These are phyloP conservation scores for Apiotrichum mycotoxinovorans DNA, from an alignment of 1,284 basidiomycete genomes.

Conservation along the genomic window DNA sequence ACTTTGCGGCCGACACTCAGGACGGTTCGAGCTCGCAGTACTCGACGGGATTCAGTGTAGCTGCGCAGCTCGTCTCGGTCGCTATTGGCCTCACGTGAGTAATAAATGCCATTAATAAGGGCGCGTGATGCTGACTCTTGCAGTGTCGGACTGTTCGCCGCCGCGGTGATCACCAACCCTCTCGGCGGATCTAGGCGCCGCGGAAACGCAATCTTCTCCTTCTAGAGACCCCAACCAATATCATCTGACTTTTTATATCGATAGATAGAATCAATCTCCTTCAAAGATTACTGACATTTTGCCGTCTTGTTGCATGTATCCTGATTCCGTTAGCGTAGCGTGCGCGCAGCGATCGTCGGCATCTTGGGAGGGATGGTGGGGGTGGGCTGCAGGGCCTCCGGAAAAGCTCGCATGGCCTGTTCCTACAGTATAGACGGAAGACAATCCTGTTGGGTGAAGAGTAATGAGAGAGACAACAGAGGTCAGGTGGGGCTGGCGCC, in stretches of 20 bases:
- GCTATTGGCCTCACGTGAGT: conserved; percentile 53
- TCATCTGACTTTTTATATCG: background rate
- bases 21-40: conserved; percentile 47
- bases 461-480: too few relatives aligned
- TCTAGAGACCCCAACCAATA: conserved; percentile 24
- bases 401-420: too few relatives aligned
- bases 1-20: conserved; percentile 2
- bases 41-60: conserved; percentile 49
- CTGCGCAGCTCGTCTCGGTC: conserved; percentile 51
- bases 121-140: conserved; percentile 25
- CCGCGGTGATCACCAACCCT: conserved; percentile 53
- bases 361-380: too few relatives aligned
- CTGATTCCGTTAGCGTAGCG: too few relatives aligned
- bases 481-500: too few relatives aligned
- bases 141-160: conserved; percentile 66
- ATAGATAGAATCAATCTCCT: too few relatives aligned
- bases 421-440: too few relatives aligned
- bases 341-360: too few relatives aligned
- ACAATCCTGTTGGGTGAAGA: too few relatives aligned
- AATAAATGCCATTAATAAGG: conserved; percentile 44
- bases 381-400: too few relatives aligned
- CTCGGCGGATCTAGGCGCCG: conserved; percentile 51
- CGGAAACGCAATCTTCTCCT: conserved; percentile 51
- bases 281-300: too few relatives aligned
- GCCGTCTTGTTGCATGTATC: too few relatives aligned